Conservation (phyloP, 768 basidiomycete species). For the Lentinula boryana region DNA sequence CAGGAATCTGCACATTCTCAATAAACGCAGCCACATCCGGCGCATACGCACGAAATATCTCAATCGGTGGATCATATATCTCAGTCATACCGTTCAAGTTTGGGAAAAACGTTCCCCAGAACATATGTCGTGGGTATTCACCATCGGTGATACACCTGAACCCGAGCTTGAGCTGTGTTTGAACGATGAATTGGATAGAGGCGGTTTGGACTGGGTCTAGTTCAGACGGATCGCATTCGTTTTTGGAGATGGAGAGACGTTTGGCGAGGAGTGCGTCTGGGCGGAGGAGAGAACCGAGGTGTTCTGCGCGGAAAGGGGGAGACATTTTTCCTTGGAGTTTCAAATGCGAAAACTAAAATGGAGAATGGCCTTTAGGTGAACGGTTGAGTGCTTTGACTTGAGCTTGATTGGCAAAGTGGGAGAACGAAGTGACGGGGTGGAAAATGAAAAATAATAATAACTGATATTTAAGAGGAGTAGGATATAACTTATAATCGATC, state of each 20-base stretch:
- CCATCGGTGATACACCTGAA: slow-evolving; percentile 3
- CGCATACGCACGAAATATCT: neutral
- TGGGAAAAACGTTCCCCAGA: slow-evolving; percentile 35
- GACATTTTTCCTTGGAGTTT: neutral
- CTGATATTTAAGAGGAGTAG: no score
- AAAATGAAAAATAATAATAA: no score
- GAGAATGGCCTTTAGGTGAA: no score
- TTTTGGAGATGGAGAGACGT: neutral
- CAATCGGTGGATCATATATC: slow-evolving; percentile 17
- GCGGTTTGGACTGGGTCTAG: neutral
- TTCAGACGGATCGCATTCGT: neutral
- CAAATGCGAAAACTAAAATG: no score
- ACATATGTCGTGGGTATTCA: slow-evolving; percentile 13
- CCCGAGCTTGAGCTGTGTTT: neutral
- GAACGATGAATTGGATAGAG: neutral
- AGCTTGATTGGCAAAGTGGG: no score
- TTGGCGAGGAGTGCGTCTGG: neutral
- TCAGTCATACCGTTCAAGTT: slow-evolving; percentile 35
- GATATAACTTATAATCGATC: no score
- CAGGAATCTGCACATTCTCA: neutral
- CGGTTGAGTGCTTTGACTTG: no score
- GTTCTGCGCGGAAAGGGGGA: slow-evolving; percentile 8
- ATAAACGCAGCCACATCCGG: slow-evolving; percentile 3
- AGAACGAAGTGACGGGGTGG: no score
- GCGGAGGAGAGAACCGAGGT: slow-evolving; percentile 3